These are phyloP conservation scores for Adansonia gregorii DNA, from an alignment of 441 rosid genomes.

Conservation along the genomic window DNA sequence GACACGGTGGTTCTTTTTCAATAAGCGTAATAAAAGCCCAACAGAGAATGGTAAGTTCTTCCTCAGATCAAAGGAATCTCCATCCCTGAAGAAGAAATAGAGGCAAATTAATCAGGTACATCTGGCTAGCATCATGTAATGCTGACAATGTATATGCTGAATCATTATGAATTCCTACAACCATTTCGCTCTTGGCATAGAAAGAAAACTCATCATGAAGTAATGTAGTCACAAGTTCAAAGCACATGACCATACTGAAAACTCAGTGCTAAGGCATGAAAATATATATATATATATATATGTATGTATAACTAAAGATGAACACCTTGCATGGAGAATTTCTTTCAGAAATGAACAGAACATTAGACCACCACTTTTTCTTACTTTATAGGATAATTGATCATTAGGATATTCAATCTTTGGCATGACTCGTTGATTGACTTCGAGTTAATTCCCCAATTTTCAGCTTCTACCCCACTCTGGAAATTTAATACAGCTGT, in stretches of 20 bases:
- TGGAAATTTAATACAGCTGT: constrained; percentile 89
- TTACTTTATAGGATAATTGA: constrained; percentile 85
- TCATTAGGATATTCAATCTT: constrained; percentile 69
- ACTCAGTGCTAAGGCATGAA: neutral
- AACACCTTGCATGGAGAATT: neutral
- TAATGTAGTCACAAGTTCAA: neutral
- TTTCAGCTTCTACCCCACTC: constrained; percentile 78
- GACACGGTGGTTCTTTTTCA: constrained; percentile 87
- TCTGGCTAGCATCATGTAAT: constrained; percentile 5
- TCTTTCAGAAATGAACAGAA: neutral
- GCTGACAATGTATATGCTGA: constrained; percentile 8
- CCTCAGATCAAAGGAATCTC: constrained; percentile 87
- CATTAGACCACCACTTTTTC: constrained; percentile 22
- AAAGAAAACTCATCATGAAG: neutral
- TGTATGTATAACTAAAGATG: neutral
- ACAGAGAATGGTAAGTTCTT: constrained; percentile 87
- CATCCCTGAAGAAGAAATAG: constrained; percentile 61
- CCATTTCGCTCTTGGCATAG: constrained; percentile 10
- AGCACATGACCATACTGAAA: neutral
- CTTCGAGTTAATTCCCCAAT: constrained; percentile 74
- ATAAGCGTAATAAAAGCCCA: constrained; percentile 79
- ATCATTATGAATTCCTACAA: constrained; percentile 6
- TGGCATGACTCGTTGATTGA: constrained; percentile 76
- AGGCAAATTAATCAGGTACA: constrained; percentile 22
- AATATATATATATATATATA: neutral